phyloP scores from a whole-genome alignment of 352 stramenopile genomes.

The Globisporangium nunn region DNA sequence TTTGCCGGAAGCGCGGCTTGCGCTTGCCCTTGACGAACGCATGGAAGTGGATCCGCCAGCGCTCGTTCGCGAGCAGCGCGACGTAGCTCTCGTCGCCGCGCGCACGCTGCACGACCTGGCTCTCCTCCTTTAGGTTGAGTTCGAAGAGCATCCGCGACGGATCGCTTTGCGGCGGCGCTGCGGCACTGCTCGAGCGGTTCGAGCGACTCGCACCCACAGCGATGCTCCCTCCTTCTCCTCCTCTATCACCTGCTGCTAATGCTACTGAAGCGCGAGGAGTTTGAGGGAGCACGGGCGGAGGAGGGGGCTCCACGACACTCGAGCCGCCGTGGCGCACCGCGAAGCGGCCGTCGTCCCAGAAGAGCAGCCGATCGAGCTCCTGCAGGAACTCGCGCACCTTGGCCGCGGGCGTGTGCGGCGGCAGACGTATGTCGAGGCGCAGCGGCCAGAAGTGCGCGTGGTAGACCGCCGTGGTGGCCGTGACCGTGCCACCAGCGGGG shows the following conservation, averaged over 20 bases:
- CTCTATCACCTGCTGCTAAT: no score
- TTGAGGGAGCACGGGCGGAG: background rate
- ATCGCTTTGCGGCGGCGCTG: conserved; percentile 5
- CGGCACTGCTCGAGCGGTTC: conserved; percentile 8
- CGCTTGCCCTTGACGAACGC: conserved; percentile 42
- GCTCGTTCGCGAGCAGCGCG: conserved; percentile 31
- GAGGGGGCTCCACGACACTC: conserved; percentile 5
- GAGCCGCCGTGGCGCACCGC: conserved; percentile 1
- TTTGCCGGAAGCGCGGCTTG: conserved; percentile 40
- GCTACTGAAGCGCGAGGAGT: background rate
- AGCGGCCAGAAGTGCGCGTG: conserved; percentile 49
- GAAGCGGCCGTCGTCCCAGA: conserved; percentile 23
- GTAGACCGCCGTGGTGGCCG: conserved; percentile 42
- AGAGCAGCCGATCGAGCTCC: conserved; percentile 50
- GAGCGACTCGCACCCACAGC: background rate
- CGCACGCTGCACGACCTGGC: conserved; percentile 37
- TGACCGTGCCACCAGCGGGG: conserved; percentile 47
- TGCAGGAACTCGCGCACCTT: conserved; percentile 54
- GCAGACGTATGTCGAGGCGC: conserved; percentile 37
- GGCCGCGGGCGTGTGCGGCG: conserved; percentile 20
- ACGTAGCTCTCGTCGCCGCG: conserved; percentile 46
- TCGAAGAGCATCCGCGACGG: conserved; percentile 29
- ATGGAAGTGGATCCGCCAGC: conserved; percentile 53
- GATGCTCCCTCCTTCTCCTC: no score
- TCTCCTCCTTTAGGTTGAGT: conserved; percentile 38